Evolutionary conservation across 2,329 filamentous ascomycete genomes (phyloP), one percentile per base, ranked within the genome.

Genomic region (Colletotrichum shisoi): DNA sequence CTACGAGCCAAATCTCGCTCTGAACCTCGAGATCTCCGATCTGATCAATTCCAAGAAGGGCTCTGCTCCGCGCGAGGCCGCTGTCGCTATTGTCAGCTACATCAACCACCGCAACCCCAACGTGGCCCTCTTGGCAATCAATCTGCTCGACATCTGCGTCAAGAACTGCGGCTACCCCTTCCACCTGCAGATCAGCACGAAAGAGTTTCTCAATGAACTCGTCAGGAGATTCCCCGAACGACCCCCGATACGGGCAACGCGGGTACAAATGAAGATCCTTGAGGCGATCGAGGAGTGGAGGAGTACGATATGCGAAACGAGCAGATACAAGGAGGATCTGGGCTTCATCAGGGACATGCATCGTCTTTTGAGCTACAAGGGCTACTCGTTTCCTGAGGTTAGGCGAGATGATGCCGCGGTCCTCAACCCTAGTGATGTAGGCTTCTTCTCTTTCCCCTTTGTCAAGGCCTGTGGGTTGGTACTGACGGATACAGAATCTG

Each of bases 101-200:
- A 89, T 98, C 83, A 99, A 99, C 81, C 93, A 96, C 79, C 92
- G 95, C 77, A 99, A 98, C 77, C 91, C 94, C 68, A 98, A 97
- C 79, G 93, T 99, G 72, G 91, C 94, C 69, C 83, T 99, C 71
- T 86, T 98, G 67, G 94, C 95, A 67, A 85, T 98, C 75, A 89
- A 90, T 81, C 87, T 99, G 72, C 91, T 99, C 76, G 95, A 99
- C 78, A 98, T 98, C 70, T 98, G 95, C 79, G 95, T 98, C 79
- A 99, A 99, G 84, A 99, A 99, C 82, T 99, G 95, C 85, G 95
- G 95, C 73, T 99, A 99, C 77, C 94, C 95, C 1, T 99, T 99
- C 79, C 95, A 99, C 76, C 88, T 99, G 66, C 95, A 99, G 80
- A 97, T 99, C 76, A 94, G 92, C 79, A 98, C 95, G 72, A 99